A percentile compares a stretch with the other conserved stretches of the same genome.
Conservation (phyloP, 1,284 basidiomycete species). For the Grifola frondosa region DNA sequence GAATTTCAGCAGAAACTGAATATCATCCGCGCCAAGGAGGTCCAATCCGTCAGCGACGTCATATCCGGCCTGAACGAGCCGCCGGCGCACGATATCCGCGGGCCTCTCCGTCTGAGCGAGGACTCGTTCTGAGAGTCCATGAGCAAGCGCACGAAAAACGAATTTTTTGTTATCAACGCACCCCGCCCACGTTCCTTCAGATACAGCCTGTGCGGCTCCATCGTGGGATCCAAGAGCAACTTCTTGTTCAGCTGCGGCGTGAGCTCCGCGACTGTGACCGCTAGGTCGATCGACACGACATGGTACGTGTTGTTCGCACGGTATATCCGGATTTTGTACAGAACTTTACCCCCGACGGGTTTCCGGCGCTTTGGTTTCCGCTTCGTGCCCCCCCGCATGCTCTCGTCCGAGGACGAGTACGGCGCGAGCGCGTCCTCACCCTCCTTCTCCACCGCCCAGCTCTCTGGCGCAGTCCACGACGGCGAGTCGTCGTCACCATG, state of each 20-base stretch:
- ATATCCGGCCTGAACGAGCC: slow-evolving; percentile 91
- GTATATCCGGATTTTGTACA: slow-evolving; percentile 73
- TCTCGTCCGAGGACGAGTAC: slow-evolving; percentile 49
- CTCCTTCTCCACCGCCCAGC: slow-evolving; percentile 56
- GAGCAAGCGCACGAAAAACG: background rate
- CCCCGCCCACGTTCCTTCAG: slow-evolving; percentile 84
- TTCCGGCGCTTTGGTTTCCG: slow-evolving; percentile 18
- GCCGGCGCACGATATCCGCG: slow-evolving; percentile 79
- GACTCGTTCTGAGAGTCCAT: slow-evolving; percentile 64
- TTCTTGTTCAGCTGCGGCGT: slow-evolving; percentile 64
- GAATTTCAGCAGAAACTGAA: slow-evolving; percentile 88
- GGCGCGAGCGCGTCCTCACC: slow-evolving; percentile 42
- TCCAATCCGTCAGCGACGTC: slow-evolving; percentile 82
- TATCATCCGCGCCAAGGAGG: slow-evolving; percentile 78
- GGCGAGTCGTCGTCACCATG: slow-evolving; percentile 35
- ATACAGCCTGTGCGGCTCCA: slow-evolving; percentile 74
- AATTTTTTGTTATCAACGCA: slow-evolving; percentile 34
- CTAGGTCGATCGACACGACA: slow-evolving; percentile 64
- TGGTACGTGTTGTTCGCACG: slow-evolving; percentile 75
- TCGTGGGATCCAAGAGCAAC: slow-evolving; percentile 45
- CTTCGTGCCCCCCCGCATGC: slow-evolving; percentile 18
- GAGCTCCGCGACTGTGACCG: slow-evolving; percentile 72
- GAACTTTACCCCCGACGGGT: slow-evolving; percentile 17
- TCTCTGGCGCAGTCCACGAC: slow-evolving; percentile 56
- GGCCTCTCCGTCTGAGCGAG: slow-evolving; percentile 83